Conservation (phyloP, 1,139 yeast species). For the Saccharomyces pastorianus region DNA sequence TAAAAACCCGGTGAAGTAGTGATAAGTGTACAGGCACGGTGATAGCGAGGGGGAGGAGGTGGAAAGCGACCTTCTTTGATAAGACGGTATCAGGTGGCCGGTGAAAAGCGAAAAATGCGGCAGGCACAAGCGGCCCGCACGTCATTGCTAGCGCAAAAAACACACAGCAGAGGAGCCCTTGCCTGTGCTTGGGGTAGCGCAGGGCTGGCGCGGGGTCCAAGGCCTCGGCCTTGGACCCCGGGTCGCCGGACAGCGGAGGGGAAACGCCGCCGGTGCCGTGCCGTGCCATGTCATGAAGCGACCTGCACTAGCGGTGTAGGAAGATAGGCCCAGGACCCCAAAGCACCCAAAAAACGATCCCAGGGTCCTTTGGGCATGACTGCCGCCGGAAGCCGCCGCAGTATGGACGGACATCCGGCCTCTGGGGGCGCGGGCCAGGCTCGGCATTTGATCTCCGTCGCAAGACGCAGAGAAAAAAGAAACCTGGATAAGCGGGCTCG, state of each 20-base stretch:
- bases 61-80: not conserved
- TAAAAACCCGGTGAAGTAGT: not conserved
- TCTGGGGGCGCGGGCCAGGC: not conserved
- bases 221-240: not conserved
- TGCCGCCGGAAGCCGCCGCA: no score
- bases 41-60: not conserved
- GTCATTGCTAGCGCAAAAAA: not conserved
- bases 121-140: not conserved
- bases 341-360: no score
- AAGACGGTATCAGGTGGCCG: not conserved
- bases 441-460: not conserved
- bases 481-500: not conserved
- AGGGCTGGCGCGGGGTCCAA: not conserved
- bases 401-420: not conserved
- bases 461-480: not conserved
- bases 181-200: not conserved
- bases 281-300: not conserved
- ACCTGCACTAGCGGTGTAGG: no score
- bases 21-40: not conserved
- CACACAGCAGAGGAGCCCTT: not conserved
- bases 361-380: no score
- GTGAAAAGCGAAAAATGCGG: not conserved
- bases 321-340: no score
- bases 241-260: not conserved
- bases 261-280: not conserved